phyloP scores from a whole-genome alignment of 768 basidiomycete species.

The Tricholoma flavovirens region DNA sequence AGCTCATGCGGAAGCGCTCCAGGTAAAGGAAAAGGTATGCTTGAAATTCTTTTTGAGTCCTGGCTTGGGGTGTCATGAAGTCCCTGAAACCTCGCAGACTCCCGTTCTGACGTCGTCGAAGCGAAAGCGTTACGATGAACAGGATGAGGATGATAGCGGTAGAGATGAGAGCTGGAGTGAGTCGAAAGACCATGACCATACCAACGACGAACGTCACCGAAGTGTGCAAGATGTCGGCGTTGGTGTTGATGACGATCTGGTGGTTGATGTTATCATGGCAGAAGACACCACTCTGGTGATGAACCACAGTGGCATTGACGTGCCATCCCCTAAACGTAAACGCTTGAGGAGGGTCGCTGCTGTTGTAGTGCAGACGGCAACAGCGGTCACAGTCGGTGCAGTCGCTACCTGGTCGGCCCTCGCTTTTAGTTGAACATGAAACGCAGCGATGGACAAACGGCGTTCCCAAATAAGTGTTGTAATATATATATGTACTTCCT shows the following conservation, averaged over 20 bases:
- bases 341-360: conserved; percentile 40
- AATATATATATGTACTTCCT: neutral
- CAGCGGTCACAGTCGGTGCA: conserved; percentile 61
- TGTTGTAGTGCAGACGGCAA: conserved; percentile 51
- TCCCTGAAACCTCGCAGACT: conserved; percentile 21
- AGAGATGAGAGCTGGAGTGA: conserved; percentile 27
- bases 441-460: neutral
- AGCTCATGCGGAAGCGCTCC: conserved; percentile 21
- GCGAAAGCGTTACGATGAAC: conserved; percentile 52
- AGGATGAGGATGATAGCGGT: conserved; percentile 23
- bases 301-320: conserved; percentile 16
- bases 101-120: conserved; percentile 42
- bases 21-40: conserved; percentile 20
- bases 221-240: conserved; percentile 8
- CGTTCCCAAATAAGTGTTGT: neutral
- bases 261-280: conserved; percentile 13
- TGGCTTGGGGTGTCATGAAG: conserved; percentile 14
- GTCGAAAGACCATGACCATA: conserved; percentile 21
- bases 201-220: neutral
- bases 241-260: conserved; percentile 13
- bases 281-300: conserved; percentile 4
- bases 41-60: neutral
- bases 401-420: conserved; percentile 70
- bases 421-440: conserved; percentile 46
- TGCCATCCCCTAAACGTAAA: conserved; percentile 45